Percentiles rank a stretch among this genome's conserved stretches.
These are phyloP conservation scores for Periconia macrospinosa DNA, from an alignment of 2,329 filamentous ascomycete species.

Conservation along the genomic window DNA sequence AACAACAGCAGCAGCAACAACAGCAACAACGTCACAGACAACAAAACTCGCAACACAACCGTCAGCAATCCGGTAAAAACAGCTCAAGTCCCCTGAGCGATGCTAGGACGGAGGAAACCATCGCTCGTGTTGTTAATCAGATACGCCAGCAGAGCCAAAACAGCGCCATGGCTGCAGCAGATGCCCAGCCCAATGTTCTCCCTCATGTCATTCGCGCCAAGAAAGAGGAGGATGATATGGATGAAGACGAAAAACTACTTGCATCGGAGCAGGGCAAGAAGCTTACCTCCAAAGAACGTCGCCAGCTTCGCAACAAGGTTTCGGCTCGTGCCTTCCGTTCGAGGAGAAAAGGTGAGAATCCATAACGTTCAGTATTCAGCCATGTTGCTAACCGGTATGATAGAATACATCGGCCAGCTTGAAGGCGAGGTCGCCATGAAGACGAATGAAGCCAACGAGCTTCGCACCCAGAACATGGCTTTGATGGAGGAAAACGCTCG, in stretches of 20 bases:
- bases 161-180: constrained; percentile 54
- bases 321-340: constrained; percentile 97
- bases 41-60: constrained; percentile 34
- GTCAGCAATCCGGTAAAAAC: constrained; percentile 32
- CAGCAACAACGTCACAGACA: constrained; percentile 52
- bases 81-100: constrained; percentile 47
- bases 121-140: constrained; percentile 86
- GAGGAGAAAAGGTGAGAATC: constrained; percentile 85
- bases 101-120: constrained; percentile 75
- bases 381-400: constrained; percentile 45
- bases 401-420: constrained; percentile 96
- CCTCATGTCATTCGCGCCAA: constrained; percentile 72
- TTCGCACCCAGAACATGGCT: constrained; percentile 78
- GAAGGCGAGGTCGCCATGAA: constrained; percentile 86
- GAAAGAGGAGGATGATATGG: constrained; percentile 99
- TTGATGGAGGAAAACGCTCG: constrained; percentile 85
- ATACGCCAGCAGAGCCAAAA: constrained; percentile 74
- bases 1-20: constrained; percentile 47
- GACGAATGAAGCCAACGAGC: constrained; percentile 78
- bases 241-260: constrained; percentile 90
- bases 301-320: constrained; percentile 98
- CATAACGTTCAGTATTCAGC: not conserved
- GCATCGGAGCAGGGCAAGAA: constrained; percentile 99
- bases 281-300: constrained; percentile 94
- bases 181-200: constrained; percentile 52